phyloP scores from a whole-genome alignment of 768 basidiomycete species.

The Kwoniella bestiolae region DNA sequence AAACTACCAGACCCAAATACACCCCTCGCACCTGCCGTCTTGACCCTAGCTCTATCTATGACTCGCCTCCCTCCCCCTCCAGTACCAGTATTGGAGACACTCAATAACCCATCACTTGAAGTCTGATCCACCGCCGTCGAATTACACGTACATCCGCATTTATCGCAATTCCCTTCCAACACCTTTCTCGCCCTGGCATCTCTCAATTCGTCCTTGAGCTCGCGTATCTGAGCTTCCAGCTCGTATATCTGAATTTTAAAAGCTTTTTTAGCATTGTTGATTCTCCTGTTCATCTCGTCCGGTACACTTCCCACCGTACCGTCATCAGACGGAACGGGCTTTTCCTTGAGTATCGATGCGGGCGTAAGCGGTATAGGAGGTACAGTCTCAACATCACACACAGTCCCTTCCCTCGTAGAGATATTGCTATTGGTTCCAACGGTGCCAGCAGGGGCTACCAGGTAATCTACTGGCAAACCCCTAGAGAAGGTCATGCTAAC shows the following conservation, averaged over 20 bases:
- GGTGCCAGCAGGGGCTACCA: constrained; percentile 7
- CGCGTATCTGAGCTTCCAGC: constrained; percentile 36
- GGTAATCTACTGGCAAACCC: constrained; percentile 38
- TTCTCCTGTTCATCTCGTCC: neutral
- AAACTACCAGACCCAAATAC: constrained; percentile 50
- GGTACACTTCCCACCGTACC: neutral
- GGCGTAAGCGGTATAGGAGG: neutral
- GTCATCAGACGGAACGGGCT: neutral
- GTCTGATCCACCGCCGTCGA: too few species aligned
- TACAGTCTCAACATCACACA: too few species aligned
- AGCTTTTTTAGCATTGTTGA: constrained; percentile 29
- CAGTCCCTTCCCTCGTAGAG: too few species aligned
- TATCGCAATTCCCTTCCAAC: constrained; percentile 4
- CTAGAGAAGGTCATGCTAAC: constrained; percentile 42
- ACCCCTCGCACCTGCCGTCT: constrained; percentile 50
- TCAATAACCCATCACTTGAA: constrained; percentile 4
- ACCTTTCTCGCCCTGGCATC: constrained; percentile 12
- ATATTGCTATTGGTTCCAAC: neutral
- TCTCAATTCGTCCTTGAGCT: constrained; percentile 25
- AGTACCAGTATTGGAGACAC: neutral
- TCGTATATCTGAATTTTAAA: constrained; percentile 34
- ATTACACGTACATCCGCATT: constrained; percentile 34
- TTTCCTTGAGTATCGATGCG: neutral
- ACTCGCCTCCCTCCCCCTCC: constrained; percentile 19
- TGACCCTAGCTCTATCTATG: constrained; percentile 45